Percentiles rank a stretch among this genome's conserved stretches.
phyloP scores from a whole-genome alignment of 2,329 filamentous ascomycete genomes.

The Aspergillus aculeatus region DNA sequence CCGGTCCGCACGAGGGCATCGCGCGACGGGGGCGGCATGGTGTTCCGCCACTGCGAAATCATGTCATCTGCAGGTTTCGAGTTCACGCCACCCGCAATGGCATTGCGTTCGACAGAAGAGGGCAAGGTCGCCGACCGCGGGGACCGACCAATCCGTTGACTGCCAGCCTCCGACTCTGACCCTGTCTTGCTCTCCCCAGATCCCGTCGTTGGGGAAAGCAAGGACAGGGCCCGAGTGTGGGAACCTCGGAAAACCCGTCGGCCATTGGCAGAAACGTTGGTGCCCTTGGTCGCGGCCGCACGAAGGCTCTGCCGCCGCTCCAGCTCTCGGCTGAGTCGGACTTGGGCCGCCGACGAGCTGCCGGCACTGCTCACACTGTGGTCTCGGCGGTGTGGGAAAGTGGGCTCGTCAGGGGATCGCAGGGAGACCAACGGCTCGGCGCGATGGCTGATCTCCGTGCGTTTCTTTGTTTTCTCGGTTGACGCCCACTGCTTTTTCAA shows the following conservation, averaged over 20 bases:
- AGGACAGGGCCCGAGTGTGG: slow-evolving; percentile 68
- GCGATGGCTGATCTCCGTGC: slow-evolving; percentile 61
- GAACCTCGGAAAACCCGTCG: slow-evolving; percentile 68
- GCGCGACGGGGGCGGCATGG: slow-evolving; percentile 46
- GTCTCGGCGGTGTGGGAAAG: slow-evolving; percentile 23
- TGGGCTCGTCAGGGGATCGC: slow-evolving; percentile 36
- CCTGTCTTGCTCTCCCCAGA: slow-evolving; percentile 20
- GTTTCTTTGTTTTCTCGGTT: slow-evolving; percentile 75
- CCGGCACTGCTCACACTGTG: slow-evolving; percentile 28
- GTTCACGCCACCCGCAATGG: slow-evolving; percentile 20
- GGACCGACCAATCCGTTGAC: slow-evolving; percentile 34
- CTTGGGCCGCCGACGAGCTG: slow-evolving; percentile 28
- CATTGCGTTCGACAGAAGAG: slow-evolving; percentile 39
- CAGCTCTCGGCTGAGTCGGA: slow-evolving; percentile 57
- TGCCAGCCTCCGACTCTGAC: slow-evolving; percentile 16
- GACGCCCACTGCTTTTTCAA: slow-evolving; percentile 82
- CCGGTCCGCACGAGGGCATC: slow-evolving; percentile 56
- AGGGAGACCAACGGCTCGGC: slow-evolving; percentile 60
- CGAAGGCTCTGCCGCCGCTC: slow-evolving; percentile 72
- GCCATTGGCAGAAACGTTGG: slow-evolving; percentile 37
- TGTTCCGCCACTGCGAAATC: slow-evolving; percentile 41
- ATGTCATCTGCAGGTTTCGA: slow-evolving; percentile 35
- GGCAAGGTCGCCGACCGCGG: slow-evolving; percentile 44
- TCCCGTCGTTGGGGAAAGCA: slow-evolving; percentile 65
- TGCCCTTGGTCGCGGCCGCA: slow-evolving; percentile 38